A percentile compares a stretch with the other conserved stretches of the same genome.
Evolutionary conservation across 805 yeast genomes (phyloP).

Genomic region (Suhomyces emberorum): DNA sequence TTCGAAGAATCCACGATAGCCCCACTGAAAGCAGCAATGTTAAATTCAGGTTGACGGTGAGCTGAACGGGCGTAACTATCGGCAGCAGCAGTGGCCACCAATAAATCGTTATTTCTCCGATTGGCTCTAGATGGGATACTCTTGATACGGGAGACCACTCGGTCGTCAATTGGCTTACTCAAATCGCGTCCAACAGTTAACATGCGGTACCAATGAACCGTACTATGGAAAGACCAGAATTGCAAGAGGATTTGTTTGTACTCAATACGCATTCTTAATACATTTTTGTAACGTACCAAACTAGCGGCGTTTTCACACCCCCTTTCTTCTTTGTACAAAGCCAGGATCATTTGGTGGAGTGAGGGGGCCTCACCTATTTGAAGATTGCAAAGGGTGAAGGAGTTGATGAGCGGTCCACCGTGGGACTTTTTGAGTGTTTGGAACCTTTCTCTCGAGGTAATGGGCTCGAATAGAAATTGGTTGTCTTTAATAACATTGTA

Average conservation of each 20-base stretch:
- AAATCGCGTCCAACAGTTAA: constrained; percentile 35
- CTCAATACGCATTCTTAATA: constrained; percentile 37
- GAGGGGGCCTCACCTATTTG: constrained; percentile 38
- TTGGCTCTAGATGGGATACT: constrained; percentile 21
- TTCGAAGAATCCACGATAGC: background rate
- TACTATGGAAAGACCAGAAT: constrained; percentile 40
- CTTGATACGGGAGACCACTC: constrained; percentile 24
- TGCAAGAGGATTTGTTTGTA: constrained; percentile 36
- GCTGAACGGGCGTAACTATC: constrained; percentile 7
- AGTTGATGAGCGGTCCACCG: constrained; percentile 22
- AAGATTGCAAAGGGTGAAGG: constrained; percentile 30
- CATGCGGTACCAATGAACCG: constrained; percentile 38
- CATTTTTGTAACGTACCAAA: constrained; percentile 30
- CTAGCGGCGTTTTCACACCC: constrained; percentile 8
- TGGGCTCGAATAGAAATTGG: constrained; percentile 39
- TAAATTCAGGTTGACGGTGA: background rate
- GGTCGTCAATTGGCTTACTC: constrained; percentile 25
- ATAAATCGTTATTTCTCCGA: constrained; percentile 20
- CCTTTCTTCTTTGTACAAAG: constrained; percentile 22
- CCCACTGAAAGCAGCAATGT: no score
- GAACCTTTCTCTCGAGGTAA: constrained; percentile 14
- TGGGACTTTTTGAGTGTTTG: constrained; percentile 15
- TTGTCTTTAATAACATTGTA: constrained; percentile 24
- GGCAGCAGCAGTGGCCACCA: constrained; percentile 20
- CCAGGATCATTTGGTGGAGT: constrained; percentile 20